Evolutionary conservation across 2,329 filamentous ascomycete genomes (phyloP).

Genomic region (Xylaria sp.): DNA sequence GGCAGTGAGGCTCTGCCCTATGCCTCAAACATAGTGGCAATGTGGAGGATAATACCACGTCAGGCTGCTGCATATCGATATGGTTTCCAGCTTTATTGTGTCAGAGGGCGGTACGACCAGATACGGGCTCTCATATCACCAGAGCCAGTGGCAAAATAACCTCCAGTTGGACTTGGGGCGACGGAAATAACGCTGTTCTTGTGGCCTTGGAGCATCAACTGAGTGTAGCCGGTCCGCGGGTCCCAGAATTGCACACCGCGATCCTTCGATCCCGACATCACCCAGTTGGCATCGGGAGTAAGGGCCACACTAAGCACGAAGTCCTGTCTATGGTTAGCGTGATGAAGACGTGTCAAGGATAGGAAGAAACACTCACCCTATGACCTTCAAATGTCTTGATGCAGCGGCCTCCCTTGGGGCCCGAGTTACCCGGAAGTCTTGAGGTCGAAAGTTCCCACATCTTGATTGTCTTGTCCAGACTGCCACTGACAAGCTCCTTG

Average conservation of each 20-base stretch:
- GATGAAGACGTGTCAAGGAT: neutral
- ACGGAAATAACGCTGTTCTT: conserved; percentile 99
- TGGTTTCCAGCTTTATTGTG: conserved; percentile 23
- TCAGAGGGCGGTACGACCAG: conserved; percentile 70
- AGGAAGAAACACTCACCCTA: conserved; percentile 54
- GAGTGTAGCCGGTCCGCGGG: conserved; percentile 82
- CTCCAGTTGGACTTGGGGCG: conserved; percentile 81
- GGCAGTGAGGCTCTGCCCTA: conserved; percentile 1
- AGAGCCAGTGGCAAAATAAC: conserved; percentile 90
- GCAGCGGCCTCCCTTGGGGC: conserved; percentile 81
- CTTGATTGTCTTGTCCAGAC: conserved; percentile 96
- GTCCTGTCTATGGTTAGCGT: conserved; percentile 54
- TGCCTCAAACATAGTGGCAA: neutral
- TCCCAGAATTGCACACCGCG: conserved; percentile 99
- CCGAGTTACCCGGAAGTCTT: conserved; percentile 55
- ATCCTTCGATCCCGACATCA: conserved; percentile 95
- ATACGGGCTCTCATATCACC: conserved; percentile 97
- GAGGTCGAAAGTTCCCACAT: conserved; percentile 91
- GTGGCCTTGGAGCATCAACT: conserved; percentile 97
- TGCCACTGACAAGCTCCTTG: conserved; percentile 87
- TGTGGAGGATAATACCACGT: too few relatives aligned
- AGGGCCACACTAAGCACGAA: conserved; percentile 95
- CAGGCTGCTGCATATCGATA: too few relatives aligned
- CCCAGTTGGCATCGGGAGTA: conserved; percentile 91
- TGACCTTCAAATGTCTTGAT: conserved; percentile 97